phyloP scores from a whole-genome alignment of 1,284 basidiomycete species.

The Caloboletus firmus region DNA sequence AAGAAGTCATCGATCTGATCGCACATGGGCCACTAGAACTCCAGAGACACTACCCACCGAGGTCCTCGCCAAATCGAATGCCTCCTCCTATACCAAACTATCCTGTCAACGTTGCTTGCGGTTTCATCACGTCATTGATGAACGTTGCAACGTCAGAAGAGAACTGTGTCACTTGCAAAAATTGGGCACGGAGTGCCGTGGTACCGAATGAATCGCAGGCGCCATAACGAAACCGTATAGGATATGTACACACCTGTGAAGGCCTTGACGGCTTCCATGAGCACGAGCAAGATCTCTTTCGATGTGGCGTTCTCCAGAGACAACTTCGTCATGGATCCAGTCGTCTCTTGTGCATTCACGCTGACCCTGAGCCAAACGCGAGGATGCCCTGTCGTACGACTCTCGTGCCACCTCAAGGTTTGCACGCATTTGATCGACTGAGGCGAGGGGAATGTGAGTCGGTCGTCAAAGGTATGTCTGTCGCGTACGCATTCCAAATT shows the following conservation, averaged over 20 bases:
- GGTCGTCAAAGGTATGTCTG: neutral
- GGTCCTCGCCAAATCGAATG: conserved; percentile 56
- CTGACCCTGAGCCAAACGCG: conserved; percentile 19
- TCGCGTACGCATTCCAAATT: conserved; percentile 8
- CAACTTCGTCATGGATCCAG: conserved; percentile 18
- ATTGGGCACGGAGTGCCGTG: conserved; percentile 20
- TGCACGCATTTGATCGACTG: conserved; percentile 22
- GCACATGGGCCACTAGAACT: conserved; percentile 33
- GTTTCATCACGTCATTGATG: conserved; percentile 24
- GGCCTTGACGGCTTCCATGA: conserved; percentile 19
- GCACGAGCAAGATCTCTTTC: conserved; percentile 20
- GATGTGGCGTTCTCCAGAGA: conserved; percentile 23
- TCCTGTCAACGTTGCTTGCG: conserved; percentile 38
- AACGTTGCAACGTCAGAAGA: conserved; percentile 20
- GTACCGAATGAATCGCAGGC: neutral
- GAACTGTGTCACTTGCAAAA: conserved; percentile 22
- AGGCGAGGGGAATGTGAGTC: neutral
- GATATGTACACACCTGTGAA: conserved; percentile 15
- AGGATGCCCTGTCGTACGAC: conserved; percentile 16
- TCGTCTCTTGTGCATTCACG: conserved; percentile 23
- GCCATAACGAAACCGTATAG: neutral
- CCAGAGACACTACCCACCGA: conserved; percentile 56
- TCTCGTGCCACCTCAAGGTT: conserved; percentile 19
- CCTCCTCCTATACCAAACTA: conserved; percentile 42
- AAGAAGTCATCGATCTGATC: neutral